phyloP scores from a whole-genome alignment of 148 eudicot species.

The Vaccinium vitisidaea region DNA sequence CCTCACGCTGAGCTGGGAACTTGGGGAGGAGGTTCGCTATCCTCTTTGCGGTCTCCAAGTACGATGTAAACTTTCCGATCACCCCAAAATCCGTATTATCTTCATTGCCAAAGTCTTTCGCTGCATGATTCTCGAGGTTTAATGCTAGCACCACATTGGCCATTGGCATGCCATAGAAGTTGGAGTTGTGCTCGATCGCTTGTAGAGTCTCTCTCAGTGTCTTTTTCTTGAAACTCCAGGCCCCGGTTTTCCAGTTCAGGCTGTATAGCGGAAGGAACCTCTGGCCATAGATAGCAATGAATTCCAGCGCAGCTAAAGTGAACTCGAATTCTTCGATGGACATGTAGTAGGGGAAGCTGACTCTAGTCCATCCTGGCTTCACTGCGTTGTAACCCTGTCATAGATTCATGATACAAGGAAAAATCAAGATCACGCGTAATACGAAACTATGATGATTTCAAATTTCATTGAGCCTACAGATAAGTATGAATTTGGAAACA shows the following conservation, averaged over 20 bases:
- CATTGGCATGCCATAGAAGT: slow-evolving; percentile 5
- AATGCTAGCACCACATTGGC: slow-evolving; percentile 18
- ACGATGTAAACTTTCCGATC: slow-evolving; percentile 21
- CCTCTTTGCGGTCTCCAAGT: slow-evolving; percentile 40
- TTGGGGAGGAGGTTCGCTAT: slow-evolving; percentile 42
- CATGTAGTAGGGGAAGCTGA: slow-evolving; percentile 55
- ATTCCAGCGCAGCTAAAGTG: slow-evolving; percentile 56
- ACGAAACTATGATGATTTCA: not conserved
- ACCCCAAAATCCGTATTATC: not conserved
- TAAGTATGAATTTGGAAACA: not conserved
- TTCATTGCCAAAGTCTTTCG: not conserved
- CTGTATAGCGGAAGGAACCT: slow-evolving; percentile 55
- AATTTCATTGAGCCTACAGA: not conserved
- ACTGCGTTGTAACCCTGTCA: slow-evolving; percentile 40
- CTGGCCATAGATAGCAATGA: slow-evolving; percentile 53
- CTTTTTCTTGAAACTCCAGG: slow-evolving; percentile 47
- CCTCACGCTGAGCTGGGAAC: slow-evolving; percentile 29
- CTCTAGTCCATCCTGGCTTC: slow-evolving; percentile 57
- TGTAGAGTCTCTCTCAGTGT: slow-evolving; percentile 19
- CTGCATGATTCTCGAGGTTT: not conserved
- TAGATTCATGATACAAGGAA: not conserved
- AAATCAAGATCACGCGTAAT: not conserved
- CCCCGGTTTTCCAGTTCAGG: slow-evolving; percentile 60
- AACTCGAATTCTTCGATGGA: slow-evolving; percentile 62
- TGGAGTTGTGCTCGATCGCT: slow-evolving; percentile 4